Conservation (phyloP, 192 early-diverging fungal species). For the Tieghemiomyces parasiticus region DNA sequence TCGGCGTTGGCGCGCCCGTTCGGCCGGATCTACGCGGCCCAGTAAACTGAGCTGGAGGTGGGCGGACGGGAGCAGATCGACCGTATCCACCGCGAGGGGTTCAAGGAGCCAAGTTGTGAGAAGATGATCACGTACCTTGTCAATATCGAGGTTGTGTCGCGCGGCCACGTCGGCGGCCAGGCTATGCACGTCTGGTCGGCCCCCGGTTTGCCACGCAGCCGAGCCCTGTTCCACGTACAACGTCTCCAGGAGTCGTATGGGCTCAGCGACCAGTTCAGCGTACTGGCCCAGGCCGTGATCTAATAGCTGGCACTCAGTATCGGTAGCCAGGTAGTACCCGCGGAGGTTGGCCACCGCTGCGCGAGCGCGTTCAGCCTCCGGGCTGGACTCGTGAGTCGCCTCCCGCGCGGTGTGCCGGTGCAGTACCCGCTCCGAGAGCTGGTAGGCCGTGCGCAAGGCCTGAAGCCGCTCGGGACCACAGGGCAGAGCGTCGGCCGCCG, state of each 20-base stretch:
- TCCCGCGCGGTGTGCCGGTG: not conserved
- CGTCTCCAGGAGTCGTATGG: constrained; percentile 20
- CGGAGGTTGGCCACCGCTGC: not conserved
- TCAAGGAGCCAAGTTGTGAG: not conserved
- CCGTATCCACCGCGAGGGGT: not conserved
- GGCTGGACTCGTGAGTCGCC: not conserved
- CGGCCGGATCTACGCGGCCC: constrained; percentile 15
- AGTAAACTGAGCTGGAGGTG: constrained; percentile 2
- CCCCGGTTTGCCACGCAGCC: not conserved
- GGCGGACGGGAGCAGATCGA: constrained; percentile 17
- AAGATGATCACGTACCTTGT: constrained; percentile 13
- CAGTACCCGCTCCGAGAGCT: constrained; percentile 21
- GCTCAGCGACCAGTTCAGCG: constrained; percentile 15
- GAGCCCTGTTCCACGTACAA: constrained; percentile 19
- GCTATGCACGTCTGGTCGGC: constrained; percentile 11
- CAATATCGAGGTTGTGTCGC: constrained; percentile 23
- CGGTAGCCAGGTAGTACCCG: constrained; percentile 12
- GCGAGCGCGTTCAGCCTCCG: not conserved
- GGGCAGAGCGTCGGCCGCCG: constrained; percentile 36
- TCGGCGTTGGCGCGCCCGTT: constrained; percentile 27
- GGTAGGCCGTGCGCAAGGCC: constrained; percentile 38
- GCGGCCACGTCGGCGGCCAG: constrained; percentile 21
- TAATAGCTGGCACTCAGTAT: constrained; percentile 30
- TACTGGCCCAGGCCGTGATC: constrained; percentile 15
- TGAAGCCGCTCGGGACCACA: constrained; percentile 42